Evolutionary conservation across 495 filamentous ascomycete species (phyloP).

Genomic region (Diplogelasinospora grovesii): DNA sequence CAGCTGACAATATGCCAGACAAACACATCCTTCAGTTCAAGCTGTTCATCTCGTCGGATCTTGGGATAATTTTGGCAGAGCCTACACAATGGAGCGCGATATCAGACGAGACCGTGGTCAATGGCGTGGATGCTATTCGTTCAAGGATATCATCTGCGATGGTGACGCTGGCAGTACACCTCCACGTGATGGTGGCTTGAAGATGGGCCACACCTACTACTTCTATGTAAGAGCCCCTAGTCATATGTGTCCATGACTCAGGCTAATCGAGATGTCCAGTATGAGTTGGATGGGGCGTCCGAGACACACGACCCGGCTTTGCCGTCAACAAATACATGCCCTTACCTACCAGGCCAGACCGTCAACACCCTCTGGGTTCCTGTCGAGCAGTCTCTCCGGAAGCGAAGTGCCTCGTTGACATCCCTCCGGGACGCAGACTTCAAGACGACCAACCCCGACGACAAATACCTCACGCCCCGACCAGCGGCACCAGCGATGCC

Average conservation of each 20-base stretch:
- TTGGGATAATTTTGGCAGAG: conserved; percentile 82
- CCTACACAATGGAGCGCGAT: conserved; percentile 76
- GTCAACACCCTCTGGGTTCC: conserved; percentile 81
- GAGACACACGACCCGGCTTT: conserved; percentile 66
- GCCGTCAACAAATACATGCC: conserved; percentile 71
- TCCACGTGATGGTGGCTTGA: conserved; percentile 70
- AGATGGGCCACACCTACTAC: conserved; percentile 90
- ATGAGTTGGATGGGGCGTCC: conserved; percentile 66
- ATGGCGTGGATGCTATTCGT: conserved; percentile 81
- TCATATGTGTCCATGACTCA: conserved; percentile 2
- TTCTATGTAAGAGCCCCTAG: conserved; percentile 65
- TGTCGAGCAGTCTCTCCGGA: conserved; percentile 50
- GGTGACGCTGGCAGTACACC: conserved; percentile 50
- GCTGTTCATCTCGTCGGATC: conserved; percentile 80
- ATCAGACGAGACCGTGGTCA: conserved; percentile 58
- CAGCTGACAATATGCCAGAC: conserved; percentile 32
- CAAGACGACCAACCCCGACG: conserved; percentile 70
- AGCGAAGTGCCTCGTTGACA: conserved; percentile 46
- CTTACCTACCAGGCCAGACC: conserved; percentile 76
- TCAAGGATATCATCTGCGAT: conserved; percentile 78
- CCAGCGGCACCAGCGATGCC: conserved; percentile 49
- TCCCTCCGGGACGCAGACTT: conserved; percentile 44
- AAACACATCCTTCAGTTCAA: conserved; percentile 57
- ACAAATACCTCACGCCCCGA: conserved; percentile 66
- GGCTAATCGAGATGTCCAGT: conserved; percentile 45